Conservation (phyloP, 139 green algal species). For the Chlamydomonas incerta region DNA sequence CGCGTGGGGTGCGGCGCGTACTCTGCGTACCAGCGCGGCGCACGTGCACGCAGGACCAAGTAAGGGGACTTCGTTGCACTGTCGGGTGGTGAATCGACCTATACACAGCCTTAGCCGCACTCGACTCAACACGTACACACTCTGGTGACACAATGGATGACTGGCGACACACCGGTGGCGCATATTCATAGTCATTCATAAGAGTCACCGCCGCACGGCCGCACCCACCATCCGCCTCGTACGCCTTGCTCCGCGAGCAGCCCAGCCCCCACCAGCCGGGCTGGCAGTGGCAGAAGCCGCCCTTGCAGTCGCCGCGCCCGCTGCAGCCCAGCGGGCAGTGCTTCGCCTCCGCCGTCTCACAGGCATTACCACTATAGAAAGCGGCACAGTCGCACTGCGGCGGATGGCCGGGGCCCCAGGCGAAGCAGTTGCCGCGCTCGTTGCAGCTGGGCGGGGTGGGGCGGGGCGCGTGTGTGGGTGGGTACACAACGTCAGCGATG, state of each 20-base stretch:
- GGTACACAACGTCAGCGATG: too few species aligned
- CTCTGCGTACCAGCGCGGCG: neutral
- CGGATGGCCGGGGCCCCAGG: too few species aligned
- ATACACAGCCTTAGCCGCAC: too few species aligned
- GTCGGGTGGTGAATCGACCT: too few species aligned
- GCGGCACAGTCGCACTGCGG: neutral
- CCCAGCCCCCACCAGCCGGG: conserved; percentile 39
- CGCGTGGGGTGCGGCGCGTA: neutral
- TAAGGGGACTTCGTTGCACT: neutral
- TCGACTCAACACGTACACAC: too few species aligned
- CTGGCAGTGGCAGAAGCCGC: conserved; percentile 47
- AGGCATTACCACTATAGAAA: neutral
- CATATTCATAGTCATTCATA: too few species aligned
- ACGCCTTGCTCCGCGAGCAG: conserved; percentile 38
- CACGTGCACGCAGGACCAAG: neutral
- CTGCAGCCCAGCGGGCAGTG: conserved; percentile 13
- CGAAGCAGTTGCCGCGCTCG: neutral
- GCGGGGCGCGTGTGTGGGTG: too few species aligned
- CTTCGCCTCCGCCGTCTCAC: neutral
- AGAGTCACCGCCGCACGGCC: too few species aligned
- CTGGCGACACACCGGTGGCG: too few species aligned
- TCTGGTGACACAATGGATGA: too few species aligned
- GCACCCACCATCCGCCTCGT: neutral
- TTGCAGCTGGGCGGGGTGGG: neutral
- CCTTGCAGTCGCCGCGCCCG: conserved; percentile 6